phyloP scores from a whole-genome alignment of 2,329 filamentous ascomycete species.

The Hypoxylon sp. region DNA sequence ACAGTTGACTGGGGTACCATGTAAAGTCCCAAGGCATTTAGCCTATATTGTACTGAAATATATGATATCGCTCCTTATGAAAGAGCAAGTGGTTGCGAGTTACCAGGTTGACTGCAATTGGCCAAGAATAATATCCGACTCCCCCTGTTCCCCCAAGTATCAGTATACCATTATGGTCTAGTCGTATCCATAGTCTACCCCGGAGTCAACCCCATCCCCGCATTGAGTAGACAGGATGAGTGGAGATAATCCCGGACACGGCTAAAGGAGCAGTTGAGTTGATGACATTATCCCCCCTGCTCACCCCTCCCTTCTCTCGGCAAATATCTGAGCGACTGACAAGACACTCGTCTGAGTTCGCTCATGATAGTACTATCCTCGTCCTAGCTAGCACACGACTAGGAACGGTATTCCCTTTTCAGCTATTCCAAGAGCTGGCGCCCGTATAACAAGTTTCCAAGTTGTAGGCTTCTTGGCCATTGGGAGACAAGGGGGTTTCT shows the following conservation, averaged over 20 bases:
- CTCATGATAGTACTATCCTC: conserved; percentile 1
- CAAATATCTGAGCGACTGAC: conserved; percentile 22
- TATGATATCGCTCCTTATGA: neutral
- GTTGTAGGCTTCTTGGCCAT: conserved; percentile 5
- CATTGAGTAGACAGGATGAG: conserved; percentile 9
- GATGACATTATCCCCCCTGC: conserved; percentile 20
- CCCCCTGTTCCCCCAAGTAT: conserved; percentile 1
- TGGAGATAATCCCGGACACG: conserved; percentile 32
- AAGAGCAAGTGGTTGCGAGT: neutral
- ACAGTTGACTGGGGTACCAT: conserved; percentile 1
- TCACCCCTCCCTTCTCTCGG: conserved; percentile 21
- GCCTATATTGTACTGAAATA: conserved; percentile 12
- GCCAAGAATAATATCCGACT: neutral
- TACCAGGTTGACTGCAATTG: conserved; percentile 1
- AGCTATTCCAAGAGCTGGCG: conserved; percentile 1
- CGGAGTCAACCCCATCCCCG: conserved; percentile 26
- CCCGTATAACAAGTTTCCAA: neutral
- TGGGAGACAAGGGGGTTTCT: conserved; percentile 12
- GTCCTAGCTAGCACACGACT: neutral
- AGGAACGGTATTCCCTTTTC: conserved; percentile 2
- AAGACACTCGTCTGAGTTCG: neutral
- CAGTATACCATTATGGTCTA: conserved; percentile 1
- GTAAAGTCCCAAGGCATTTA: conserved; percentile 12
- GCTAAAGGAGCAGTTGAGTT: conserved; percentile 28
- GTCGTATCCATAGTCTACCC: conserved; percentile 12